Evolutionary conservation across 176 grass and related monocot genomes (phyloP), one percentile per base, ranked within the genome.

Genomic region (Hordeum marinum): DNA sequence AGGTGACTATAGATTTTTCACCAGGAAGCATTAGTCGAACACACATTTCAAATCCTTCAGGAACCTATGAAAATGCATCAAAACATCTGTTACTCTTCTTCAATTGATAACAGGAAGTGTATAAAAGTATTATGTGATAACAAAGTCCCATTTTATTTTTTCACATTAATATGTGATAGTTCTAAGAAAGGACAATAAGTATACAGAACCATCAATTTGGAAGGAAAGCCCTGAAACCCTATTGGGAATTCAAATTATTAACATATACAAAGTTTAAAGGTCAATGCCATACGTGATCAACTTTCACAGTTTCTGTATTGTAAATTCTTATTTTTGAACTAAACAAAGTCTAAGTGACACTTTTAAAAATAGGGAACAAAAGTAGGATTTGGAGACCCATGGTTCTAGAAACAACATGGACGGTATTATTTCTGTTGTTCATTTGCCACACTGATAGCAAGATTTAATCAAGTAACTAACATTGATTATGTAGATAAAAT

Each of bases 1-100:
- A 95, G 60, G 91, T 95, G 39, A 98, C 89, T 50, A 91, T 4
- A 79, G 89, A 87, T 75, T 95, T 89, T 93, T 98, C 96, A 90
- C 93, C 96, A 69, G 96, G 96, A 92, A 98, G 96, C 96, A 98
- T 98, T 81, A 98, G 63, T 40, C 96, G 85, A 77, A 98, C 93
- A 87, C 90, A 91, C 96, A 98, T 98, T 94, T 98, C 96, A 64
- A 98, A 89, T 89, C 96, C 96, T 79, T 95, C 89, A 45, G 96
- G 96, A 82, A 95, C 96, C 96, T 98, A 81, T 17, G 58, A 87
- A 82, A 82, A 82, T 75, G 46, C 15, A 11, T 72, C 58, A 64
- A 73, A 55, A 46, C 46, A 21, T 34, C 9, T 60, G 57, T 69
- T 26, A 79, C 31, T 79, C 17, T 60, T 68, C 55, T 63, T 85